These are phyloP conservation scores for Corrigiola litoralis DNA, from an alignment of 179 eudicot genomes.

Conservation along the genomic window DNA sequence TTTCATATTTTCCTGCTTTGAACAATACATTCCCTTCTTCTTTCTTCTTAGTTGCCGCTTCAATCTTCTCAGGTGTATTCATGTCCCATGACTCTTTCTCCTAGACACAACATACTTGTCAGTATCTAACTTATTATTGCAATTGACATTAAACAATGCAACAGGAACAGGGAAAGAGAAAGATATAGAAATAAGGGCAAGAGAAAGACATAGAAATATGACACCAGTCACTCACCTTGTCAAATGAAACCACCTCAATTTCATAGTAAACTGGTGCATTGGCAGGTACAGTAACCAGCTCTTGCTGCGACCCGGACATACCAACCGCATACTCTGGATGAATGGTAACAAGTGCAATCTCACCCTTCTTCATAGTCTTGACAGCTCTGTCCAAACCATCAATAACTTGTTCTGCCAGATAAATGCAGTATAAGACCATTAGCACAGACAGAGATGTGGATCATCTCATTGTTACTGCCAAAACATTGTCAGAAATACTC, in stretches of 20 bases:
- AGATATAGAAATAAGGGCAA: neutral
- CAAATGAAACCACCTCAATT: conserved; percentile 68
- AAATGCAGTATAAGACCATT: neutral
- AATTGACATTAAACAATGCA: neutral
- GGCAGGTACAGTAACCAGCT: conserved; percentile 41
- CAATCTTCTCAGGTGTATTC: conserved; percentile 35
- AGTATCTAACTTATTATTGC: neutral
- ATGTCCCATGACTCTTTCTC: conserved; percentile 41
- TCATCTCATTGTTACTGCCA: neutral
- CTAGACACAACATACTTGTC: conserved; percentile 5
- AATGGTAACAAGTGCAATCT: conserved; percentile 40
- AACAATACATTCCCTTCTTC: conserved; percentile 41
- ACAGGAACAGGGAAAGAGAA: neutral
- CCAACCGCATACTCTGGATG: conserved; percentile 58
- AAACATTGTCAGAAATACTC: too few relatives aligned
- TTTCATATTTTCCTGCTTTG: conserved; percentile 34
- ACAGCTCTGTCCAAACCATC: conserved; percentile 52
- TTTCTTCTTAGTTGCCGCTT: conserved; percentile 40
- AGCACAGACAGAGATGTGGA: neutral
- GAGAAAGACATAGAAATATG: neutral
- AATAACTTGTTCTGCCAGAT: conserved; percentile 50
- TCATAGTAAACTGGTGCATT: conserved; percentile 28
- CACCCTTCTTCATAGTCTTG: conserved; percentile 54
- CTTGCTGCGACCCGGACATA: conserved; percentile 33
- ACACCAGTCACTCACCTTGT: conserved; percentile 39